Conservation (phyloP, 1,139 yeast genomes). For the Eremothecium coryli region DNA sequence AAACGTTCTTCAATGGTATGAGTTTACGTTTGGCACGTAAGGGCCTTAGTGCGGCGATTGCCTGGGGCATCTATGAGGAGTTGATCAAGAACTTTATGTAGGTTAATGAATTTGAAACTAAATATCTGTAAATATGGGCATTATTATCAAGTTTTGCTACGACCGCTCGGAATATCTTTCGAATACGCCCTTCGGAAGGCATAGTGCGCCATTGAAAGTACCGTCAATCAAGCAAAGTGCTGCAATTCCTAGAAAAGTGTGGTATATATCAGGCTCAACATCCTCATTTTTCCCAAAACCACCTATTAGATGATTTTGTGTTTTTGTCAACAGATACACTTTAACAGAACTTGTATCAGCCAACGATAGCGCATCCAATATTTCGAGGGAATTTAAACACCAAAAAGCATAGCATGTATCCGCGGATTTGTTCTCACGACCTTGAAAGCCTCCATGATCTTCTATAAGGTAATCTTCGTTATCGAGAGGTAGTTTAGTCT, state of each 20-base stretch:
- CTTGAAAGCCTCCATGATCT: constrained; percentile 75
- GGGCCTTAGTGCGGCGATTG: constrained; percentile 86
- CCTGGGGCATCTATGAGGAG: constrained; percentile 96
- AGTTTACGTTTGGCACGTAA: constrained; percentile 74
- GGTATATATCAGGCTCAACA: constrained; percentile 63
- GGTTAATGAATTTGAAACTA: constrained; percentile 9
- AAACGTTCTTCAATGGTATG: constrained; percentile 71
- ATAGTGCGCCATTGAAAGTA: constrained; percentile 23
- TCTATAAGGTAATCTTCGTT: constrained; percentile 25
- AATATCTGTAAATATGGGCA: constrained; percentile 1
- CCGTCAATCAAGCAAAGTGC: constrained; percentile 41
- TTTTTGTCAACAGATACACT: constrained; percentile 43
- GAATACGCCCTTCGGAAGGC: constrained; percentile 55
- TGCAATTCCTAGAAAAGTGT: constrained; percentile 53
- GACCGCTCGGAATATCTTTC: constrained; percentile 95
- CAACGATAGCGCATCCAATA: constrained; percentile 30
- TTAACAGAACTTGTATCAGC: constrained; percentile 35
- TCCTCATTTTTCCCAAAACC: constrained; percentile 72
- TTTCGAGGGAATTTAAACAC: constrained; percentile 54
- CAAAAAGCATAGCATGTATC: constrained; percentile 95
- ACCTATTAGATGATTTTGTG: constrained; percentile 62
- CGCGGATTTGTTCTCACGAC: constrained; percentile 72
- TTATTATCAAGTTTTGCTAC: neutral
- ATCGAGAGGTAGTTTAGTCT: constrained; percentile 25
- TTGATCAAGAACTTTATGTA: constrained; percentile 46